These are phyloP conservation scores for Malus sylvestris DNA, from an alignment of 306 rosid genomes.

Conservation along the genomic window DNA sequence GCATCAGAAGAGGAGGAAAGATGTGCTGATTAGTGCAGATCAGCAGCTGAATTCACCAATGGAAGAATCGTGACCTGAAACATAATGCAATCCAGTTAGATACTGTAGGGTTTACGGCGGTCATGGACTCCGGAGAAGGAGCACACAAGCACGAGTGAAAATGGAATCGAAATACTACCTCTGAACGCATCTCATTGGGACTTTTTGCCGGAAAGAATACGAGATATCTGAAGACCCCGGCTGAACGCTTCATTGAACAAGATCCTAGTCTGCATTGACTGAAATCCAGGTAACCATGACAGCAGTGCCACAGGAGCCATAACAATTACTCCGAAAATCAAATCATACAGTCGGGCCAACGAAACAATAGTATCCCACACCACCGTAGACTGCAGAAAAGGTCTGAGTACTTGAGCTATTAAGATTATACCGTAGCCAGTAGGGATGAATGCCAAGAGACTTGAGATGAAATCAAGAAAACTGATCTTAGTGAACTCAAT, in stretches of 20 bases:
- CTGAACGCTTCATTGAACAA: conserved; percentile 93
- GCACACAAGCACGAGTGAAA: background rate
- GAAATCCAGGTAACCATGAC: conserved; percentile 96
- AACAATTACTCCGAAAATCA: conserved; percentile 70
- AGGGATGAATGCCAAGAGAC: conserved; percentile 77
- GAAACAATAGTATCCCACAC: conserved; percentile 87
- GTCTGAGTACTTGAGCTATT: conserved; percentile 84
- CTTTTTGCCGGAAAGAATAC: conserved; percentile 79
- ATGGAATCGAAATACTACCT: conserved; percentile 34
- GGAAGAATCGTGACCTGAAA: conserved; percentile 1
- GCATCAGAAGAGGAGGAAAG: background rate
- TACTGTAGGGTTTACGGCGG: background rate
- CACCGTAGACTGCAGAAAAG: conserved; percentile 70
- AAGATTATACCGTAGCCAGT: conserved; percentile 94
- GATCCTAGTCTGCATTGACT: conserved; percentile 94
- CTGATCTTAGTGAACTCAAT: conserved; percentile 46
- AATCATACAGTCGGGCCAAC: conserved; percentile 76
- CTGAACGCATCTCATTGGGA: conserved; percentile 29
- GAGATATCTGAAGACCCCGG: conserved; percentile 95
- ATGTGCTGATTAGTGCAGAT: background rate
- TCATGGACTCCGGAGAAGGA: background rate
- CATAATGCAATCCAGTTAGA: background rate
- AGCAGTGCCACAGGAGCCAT: conserved; percentile 81
- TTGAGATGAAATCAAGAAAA: conserved; percentile 52
- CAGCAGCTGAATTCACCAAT: conserved; percentile 10